Evolutionary conservation across 2,329 filamentous ascomycete species (phyloP).

Genomic region (Colletotrichum scovillei): DNA sequence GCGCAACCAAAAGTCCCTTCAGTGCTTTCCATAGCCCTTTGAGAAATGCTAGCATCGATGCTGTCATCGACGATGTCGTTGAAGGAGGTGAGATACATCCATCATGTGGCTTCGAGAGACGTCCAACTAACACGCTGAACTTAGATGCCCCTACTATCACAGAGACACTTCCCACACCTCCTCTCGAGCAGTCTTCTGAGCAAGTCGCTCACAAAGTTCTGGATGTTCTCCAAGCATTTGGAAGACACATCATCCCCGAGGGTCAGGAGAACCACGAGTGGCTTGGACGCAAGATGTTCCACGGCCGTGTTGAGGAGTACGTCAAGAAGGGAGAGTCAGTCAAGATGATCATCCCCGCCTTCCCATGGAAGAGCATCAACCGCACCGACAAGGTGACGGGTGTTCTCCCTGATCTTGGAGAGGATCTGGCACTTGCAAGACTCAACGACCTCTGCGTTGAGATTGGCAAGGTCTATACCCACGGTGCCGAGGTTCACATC

Average conservation of each 20-base stretch:
- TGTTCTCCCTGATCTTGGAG: constrained; percentile 52
- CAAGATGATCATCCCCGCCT: constrained; percentile 37
- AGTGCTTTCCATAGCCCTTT: constrained; percentile 23
- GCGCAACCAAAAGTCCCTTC: constrained; percentile 4
- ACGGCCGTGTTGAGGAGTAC: constrained; percentile 31
- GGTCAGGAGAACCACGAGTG: constrained; percentile 31
- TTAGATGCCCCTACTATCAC: constrained; percentile 12
- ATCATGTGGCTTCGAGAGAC: not conserved
- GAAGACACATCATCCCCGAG: constrained; percentile 29
- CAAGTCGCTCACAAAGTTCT: constrained; percentile 33
- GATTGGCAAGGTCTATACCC: constrained; percentile 50
- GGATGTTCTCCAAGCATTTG: constrained; percentile 27
- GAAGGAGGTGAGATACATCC: not conserved
- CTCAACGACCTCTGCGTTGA: constrained; percentile 52
- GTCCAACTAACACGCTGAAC: not conserved
- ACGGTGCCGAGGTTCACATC: constrained; percentile 53
- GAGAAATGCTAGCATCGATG: not conserved
- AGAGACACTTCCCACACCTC: constrained; percentile 20
- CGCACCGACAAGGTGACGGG: constrained; percentile 46
- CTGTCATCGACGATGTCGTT: not conserved
- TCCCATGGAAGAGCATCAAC: constrained; percentile 41
- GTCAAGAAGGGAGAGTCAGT: constrained; percentile 29
- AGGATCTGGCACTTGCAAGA: constrained; percentile 52
- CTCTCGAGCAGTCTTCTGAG: constrained; percentile 19
- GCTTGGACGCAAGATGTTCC: constrained; percentile 34